A percentile compares a stretch with the other conserved stretches of the same genome.
These are phyloP conservation scores for Myriosclerotinia curreyana DNA, from an alignment of 2,329 filamentous ascomycete species.

Conservation along the genomic window DNA sequence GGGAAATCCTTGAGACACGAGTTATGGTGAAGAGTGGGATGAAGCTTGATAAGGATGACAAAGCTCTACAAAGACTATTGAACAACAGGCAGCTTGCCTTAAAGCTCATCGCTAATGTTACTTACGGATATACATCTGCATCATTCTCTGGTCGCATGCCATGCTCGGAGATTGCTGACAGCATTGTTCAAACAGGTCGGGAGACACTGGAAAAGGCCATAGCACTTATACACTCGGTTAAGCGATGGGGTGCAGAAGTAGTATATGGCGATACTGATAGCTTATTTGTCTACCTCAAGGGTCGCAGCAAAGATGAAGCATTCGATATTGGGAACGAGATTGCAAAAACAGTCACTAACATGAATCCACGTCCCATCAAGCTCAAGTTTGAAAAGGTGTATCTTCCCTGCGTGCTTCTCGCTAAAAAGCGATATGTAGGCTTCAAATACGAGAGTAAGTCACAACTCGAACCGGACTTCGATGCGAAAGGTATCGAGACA, in stretches of 20 bases:
- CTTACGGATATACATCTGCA: constrained; percentile 95
- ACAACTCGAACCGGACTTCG: constrained; percentile 81
- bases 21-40: constrained; percentile 98
- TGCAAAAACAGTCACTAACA: constrained; percentile 77
- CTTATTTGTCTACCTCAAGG: constrained; percentile 85
- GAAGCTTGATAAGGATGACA: constrained; percentile 90
- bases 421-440: constrained; percentile 97
- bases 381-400: constrained; percentile 99
- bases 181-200: constrained; percentile 92
- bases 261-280: constrained; percentile 98
- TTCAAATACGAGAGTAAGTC: constrained; percentile 86
- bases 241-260: constrained; percentile 89
- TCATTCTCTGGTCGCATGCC: constrained; percentile 98
- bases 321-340: constrained; percentile 94
- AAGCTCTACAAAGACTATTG: constrained; percentile 75
- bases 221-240: constrained; percentile 82
- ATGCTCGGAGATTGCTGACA: constrained; percentile 95
- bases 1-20: constrained; percentile 90
- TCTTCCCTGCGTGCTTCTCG: constrained; percentile 86
- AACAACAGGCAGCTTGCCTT: constrained; percentile 93
- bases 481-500: constrained; percentile 98
- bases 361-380: constrained; percentile 88
- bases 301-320: constrained; percentile 80
- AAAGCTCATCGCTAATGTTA: constrained; percentile 97
- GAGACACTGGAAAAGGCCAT: constrained; percentile 95